Percentiles rank a stretch among this genome's conserved stretches.
These are phyloP conservation scores for Solanum chmielewskii DNA, from an alignment of 257 asterid genomes.

Conservation along the genomic window DNA sequence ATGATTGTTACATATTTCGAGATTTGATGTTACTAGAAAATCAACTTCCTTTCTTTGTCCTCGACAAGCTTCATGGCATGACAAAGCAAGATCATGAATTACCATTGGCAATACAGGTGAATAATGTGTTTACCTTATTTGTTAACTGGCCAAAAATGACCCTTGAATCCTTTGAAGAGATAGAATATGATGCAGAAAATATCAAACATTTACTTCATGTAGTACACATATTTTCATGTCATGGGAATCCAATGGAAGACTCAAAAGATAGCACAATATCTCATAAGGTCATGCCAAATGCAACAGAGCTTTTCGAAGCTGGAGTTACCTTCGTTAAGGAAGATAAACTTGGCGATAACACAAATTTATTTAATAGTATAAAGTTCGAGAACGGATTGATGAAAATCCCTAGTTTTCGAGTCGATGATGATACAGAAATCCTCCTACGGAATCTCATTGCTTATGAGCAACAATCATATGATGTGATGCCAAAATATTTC, in stretches of 20 bases:
- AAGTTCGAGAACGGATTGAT: background rate
- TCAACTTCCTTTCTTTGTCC: background rate
- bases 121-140: rapidly evolving
- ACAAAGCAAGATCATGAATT: background rate
- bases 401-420: background rate
- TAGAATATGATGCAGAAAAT: background rate
- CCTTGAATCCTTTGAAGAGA: background rate
- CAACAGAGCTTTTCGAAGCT: background rate
- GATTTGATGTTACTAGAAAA: conserved; percentile 5
- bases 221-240: background rate
- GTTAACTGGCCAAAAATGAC: too few relatives aligned
- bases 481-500: background rate
- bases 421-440: background rate
- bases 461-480: conserved; percentile 3
- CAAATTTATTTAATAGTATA: background rate
- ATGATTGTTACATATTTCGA: background rate
- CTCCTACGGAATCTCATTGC: conserved; percentile 8
- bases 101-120: background rate
- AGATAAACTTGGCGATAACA: background rate
- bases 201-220: background rate
- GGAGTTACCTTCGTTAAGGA: background rate
- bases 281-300: background rate
- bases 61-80: background rate
- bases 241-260: background rate
- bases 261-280: rapidly evolving